phyloP scores from a whole-genome alignment of 352 stramenopile species.

The Elongisporangium senticosum region DNA sequence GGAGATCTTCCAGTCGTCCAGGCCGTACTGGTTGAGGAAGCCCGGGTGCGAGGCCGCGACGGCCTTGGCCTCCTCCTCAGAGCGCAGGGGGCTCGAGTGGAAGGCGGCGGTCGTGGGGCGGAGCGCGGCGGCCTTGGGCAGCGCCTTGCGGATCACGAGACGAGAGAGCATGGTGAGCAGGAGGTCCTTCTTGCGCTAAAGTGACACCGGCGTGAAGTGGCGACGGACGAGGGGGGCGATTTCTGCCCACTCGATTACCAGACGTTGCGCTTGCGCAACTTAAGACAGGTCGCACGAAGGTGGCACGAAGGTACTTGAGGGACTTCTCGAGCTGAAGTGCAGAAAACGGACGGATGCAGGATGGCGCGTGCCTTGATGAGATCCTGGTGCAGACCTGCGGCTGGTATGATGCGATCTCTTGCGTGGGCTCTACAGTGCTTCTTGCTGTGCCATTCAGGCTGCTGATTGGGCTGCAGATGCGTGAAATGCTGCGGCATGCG shows the following conservation, averaged over 20 bases:
- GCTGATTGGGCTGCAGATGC: not conserved
- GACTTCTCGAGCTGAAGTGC: not conserved
- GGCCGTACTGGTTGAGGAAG: slow-evolving; percentile 53
- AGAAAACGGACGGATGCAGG: not conserved
- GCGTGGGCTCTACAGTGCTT: not conserved
- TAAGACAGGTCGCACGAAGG: not conserved
- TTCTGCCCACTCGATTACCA: not conserved
- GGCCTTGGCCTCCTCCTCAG: slow-evolving; percentile 40
- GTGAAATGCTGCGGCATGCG: not conserved
- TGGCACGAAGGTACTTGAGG: not conserved
- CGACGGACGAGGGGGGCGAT: not conserved
- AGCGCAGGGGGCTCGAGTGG: slow-evolving; percentile 49
- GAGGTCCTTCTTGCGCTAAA: not conserved
- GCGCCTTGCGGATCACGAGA: slow-evolving; percentile 60
- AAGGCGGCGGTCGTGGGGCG: slow-evolving; percentile 37
- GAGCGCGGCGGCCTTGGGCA: slow-evolving; percentile 36
- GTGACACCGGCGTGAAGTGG: not conserved
- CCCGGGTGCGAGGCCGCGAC: slow-evolving; percentile 38
- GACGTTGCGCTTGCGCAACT: not conserved
- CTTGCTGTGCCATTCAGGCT: not conserved
- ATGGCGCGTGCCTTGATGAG: not conserved
- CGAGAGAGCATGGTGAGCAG: slow-evolving; percentile 61
- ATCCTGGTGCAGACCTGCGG: no score
- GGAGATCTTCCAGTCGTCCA: slow-evolving; percentile 86
- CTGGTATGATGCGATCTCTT: not conserved